Evolutionary conservation across 805 yeast genomes (phyloP), one percentile per base, ranked within the genome.

Genomic region (Cyberlindnera misumaiensis): DNA sequence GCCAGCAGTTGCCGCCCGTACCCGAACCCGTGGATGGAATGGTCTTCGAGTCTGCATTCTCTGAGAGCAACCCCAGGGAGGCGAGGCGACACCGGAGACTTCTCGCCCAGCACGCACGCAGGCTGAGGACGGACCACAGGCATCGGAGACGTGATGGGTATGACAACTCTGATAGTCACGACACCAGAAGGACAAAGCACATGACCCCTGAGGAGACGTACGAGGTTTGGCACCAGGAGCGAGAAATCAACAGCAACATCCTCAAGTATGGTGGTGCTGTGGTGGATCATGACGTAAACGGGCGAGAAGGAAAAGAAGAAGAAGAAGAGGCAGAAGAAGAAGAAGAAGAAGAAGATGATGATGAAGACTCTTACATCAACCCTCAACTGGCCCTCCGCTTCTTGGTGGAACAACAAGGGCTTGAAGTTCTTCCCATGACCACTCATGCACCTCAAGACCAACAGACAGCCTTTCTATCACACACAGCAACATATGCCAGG

Each of bases 201-300:
- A n/a, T 32, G 16, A 22, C 15, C 7, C 46, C 56, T 2, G 52
- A 48, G 15, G 44, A 46, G 16, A 51, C 55, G 3, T 53, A 41
- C 35, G 57, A 53, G 36, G 37, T 42, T 12, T 53, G 57, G 57
- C 38, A 43, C 11, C 39, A 43, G 25, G 52, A 48, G 22, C 26
- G 26, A 8, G 31, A 39, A 6, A 22, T 51, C 4, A 46, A 46
- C 32, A 36, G 30, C 22, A 39, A 36, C 34, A 38, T 47, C 7
- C 17, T 24, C 5, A 37, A 36, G 14, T 33, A 32, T 16, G 11
- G 32, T 4, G 28, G 28, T 12, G 22, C 20, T 13, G 29, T 12
- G 24, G 34, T 25, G 22, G 36, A 25, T 14, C 26, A 22, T n/a
- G 17, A 28, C 13, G 20, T n/a, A n/a, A n/a, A n/a, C n/a, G n/a